phyloP scores from a whole-genome alignment of 371 early-diverging fungal genomes.

The Lichtheimia corymbifera region DNA sequence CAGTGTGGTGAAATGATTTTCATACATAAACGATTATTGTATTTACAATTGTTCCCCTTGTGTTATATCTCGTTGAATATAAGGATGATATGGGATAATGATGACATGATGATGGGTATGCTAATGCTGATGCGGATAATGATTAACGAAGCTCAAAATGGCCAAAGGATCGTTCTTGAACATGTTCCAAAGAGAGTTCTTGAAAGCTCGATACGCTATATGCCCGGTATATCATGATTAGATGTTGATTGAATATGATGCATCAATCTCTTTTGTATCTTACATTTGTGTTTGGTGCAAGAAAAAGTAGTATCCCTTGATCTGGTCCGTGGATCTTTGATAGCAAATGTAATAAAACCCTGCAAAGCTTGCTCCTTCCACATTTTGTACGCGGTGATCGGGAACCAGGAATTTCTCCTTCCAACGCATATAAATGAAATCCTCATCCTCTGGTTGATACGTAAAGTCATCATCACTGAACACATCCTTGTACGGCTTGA shows the following conservation, averaged over 20 bases:
- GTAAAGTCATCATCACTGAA: constrained; percentile 73
- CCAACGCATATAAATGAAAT: constrained; percentile 95
- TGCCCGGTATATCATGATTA: no score
- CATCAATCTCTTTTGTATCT: constrained; percentile 44
- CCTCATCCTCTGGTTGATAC: constrained; percentile 69
- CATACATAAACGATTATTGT: not conserved
- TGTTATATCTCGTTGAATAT: no score
- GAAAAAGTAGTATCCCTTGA: constrained; percentile 88
- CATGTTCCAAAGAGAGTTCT: constrained; percentile 73
- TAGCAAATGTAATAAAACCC: constrained; percentile 96
- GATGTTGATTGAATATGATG: not conserved
- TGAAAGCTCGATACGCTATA: constrained; percentile 61
- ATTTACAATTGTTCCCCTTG: no score
- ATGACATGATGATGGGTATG: not conserved
- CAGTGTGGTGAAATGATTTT: constrained; percentile 57
- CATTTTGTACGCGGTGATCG: constrained; percentile 83
- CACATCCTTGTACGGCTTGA: constrained; percentile 52
- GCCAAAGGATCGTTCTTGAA: constrained; percentile 51
- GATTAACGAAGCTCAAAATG: constrained; percentile 67
- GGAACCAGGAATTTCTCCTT: constrained; percentile 96
- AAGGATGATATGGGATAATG: not conserved
- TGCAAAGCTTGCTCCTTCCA: constrained; percentile 91
- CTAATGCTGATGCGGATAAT: no score
- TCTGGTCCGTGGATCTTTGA: constrained; percentile 72
- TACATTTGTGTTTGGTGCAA: constrained; percentile 80